These are phyloP conservation scores for Spinacia oleracea DNA, from an alignment of 179 eudicot genomes.

Conservation along the genomic window DNA sequence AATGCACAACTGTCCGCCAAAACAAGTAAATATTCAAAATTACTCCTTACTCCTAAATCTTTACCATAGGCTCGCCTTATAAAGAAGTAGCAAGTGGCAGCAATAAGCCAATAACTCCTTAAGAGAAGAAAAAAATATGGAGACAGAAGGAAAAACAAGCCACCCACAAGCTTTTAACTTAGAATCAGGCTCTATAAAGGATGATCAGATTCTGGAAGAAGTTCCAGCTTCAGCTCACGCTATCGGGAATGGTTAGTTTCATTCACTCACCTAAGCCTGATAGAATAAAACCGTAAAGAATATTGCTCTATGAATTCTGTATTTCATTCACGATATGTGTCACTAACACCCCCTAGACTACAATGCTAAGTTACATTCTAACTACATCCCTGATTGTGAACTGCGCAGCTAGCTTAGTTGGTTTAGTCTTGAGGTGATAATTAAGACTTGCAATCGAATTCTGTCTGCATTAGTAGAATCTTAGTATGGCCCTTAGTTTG, in stretches of 20 bases:
- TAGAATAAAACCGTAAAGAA: neutral
- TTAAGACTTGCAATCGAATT: neutral
- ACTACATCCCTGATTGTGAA: neutral
- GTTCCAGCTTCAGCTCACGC: slow-evolving; percentile 51
- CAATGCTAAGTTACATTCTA: neutral
- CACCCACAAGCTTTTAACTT: slow-evolving; percentile 26
- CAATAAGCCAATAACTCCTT: too few species aligned
- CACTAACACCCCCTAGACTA: neutral
- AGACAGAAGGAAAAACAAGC: slow-evolving; percentile 21
- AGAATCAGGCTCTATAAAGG: slow-evolving; percentile 30
- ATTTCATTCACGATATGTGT: neutral
- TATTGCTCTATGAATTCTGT: neutral
- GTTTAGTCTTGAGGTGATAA: neutral
- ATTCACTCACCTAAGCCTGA: neutral
- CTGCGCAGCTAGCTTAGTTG: neutral
- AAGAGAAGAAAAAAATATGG: slow-evolving; percentile 32
- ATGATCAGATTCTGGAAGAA: slow-evolving; percentile 24
- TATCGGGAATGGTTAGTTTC: slow-evolving; percentile 45
- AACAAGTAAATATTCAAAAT: neutral
- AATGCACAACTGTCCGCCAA: neutral
- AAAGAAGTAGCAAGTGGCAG: slow-evolving; percentile 4
- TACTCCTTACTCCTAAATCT: too few species aligned
- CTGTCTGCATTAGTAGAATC: neutral
- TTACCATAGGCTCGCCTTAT: neutral
- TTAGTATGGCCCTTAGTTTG: neutral